Evolutionary conservation across 2,329 filamentous ascomycete genomes (phyloP), one percentile per base, ranked within the genome.

Genomic region (Waltergamsia citrina): DNA sequence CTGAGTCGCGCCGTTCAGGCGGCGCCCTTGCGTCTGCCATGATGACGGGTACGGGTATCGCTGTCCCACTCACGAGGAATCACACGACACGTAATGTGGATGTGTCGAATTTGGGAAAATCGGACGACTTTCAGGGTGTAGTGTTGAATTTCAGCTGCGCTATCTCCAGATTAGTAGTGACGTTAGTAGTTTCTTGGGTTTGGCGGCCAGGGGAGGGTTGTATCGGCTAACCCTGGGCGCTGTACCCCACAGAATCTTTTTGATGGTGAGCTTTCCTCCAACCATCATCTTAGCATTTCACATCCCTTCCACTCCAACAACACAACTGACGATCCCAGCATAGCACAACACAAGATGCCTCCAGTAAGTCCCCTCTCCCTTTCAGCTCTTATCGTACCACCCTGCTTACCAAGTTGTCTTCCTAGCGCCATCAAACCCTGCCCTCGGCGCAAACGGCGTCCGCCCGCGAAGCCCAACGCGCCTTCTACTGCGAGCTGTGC

Each of bases 401-500:
- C 7, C 4, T 3, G n/a, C 5, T 27, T 14, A 19, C 16, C 20
- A 7, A 18, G 15, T 20, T 8, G 11, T 16, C n/a, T 16, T 16
- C 24, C 7, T 47, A 74, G 67, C 60, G 71, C 47, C 67, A 69
- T 48, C 69, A 74, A 42, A 75, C 71, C 5, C 64, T 76, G 2
- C 72, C 72, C 2, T 65, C 69, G 5, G 70, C 72, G 37, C 69
- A 74, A 47, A 77, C 72, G 16, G 63, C 67, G 18, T 71, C 72
- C 3, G 85, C 85, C 7, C 79, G 84, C 41, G 81, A 85, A 49
- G 84, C 85, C 12, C 69, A 85, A 32, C 82, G 79, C 50, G 78
- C 83, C 22, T 92, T 93, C 62, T 87, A 84, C 62, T 93, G 81
- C 65, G 74, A 79, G 26, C 74, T 96, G 35, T 96, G 92, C 65